These are phyloP conservation scores for Aspergillus brasiliensis DNA, from an alignment of 2,329 filamentous ascomycete genomes.

Conservation along the genomic window DNA sequence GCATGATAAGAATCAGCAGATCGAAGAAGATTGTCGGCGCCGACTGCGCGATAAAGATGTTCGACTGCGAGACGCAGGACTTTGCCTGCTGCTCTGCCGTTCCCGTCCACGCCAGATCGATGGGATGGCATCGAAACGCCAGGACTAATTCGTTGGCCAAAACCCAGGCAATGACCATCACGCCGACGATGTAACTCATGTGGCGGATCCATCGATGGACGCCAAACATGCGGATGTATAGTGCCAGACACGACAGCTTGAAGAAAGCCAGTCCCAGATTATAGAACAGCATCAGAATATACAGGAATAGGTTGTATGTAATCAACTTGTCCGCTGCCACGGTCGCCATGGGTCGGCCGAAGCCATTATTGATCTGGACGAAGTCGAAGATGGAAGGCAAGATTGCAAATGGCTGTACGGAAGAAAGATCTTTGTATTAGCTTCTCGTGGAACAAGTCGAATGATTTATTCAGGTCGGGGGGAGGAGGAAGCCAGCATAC, in stretches of 20 bases:
- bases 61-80: background rate
- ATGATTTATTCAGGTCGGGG: background rate
- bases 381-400: background rate
- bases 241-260: background rate
- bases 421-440: background rate
- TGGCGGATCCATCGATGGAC: background rate
- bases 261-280: background rate
- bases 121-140: background rate
- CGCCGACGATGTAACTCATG: background rate
- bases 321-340: background rate
- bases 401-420: background rate
- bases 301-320: background rate
- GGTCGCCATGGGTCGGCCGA: background rate
- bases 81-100: background rate
- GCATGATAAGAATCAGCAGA: background rate
- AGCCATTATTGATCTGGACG: background rate
- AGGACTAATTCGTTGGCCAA: background rate
- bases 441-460: background rate
- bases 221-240: background rate
- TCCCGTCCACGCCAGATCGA: background rate
- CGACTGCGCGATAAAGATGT: background rate
- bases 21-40: background rate
- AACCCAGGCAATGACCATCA: background rate
- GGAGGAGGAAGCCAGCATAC: background rate
- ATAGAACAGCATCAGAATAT: background rate